These are phyloP conservation scores for Venturia effusa DNA, from an alignment of 2,329 filamentous ascomycete genomes.

Conservation along the genomic window DNA sequence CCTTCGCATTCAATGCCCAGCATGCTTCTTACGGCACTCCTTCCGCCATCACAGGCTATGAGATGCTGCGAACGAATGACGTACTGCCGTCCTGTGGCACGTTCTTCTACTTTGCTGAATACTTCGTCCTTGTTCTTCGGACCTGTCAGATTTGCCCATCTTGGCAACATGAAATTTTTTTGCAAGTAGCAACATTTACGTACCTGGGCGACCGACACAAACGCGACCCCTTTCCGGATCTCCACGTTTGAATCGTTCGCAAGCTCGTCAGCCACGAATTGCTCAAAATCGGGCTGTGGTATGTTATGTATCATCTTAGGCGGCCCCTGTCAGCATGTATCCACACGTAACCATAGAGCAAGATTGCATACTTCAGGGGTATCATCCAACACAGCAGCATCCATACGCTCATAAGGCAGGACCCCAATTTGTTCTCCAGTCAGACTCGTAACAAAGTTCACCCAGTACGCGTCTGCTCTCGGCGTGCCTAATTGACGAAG, in stretches of 20 bases:
- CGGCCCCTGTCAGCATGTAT: slow-evolving; percentile 24
- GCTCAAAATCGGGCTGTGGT: slow-evolving; percentile 29
- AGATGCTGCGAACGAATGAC: slow-evolving; percentile 23
- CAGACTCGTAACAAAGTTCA: slow-evolving; percentile 31
- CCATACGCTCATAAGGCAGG: slow-evolving; percentile 26
- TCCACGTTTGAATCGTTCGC: slow-evolving; percentile 19
- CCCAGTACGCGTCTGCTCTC: slow-evolving; percentile 28
- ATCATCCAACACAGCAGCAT: slow-evolving; percentile 22
- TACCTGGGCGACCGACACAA: slow-evolving; percentile 24
- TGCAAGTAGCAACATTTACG: background rate
- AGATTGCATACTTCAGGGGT: slow-evolving; percentile 24
- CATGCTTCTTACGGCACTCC: slow-evolving; percentile 22
- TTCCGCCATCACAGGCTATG: slow-evolving; percentile 29
- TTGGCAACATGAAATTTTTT: background rate
- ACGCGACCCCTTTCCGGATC: slow-evolving; percentile 24
- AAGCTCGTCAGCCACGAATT: slow-evolving; percentile 22
- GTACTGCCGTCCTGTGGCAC: slow-evolving; percentile 16
- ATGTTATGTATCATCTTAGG: slow-evolving; percentile 35
- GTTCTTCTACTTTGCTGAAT: slow-evolving; percentile 22
- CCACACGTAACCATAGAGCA: slow-evolving; percentile 26
- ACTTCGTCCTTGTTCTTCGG: slow-evolving; percentile 16
- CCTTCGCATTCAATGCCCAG: slow-evolving; percentile 30
- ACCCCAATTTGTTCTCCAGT: slow-evolving; percentile 25
- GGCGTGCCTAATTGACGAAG: slow-evolving; percentile 21
- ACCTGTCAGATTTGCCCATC: background rate